These are phyloP conservation scores for Microcera coccophila DNA, from an alignment of 2,329 filamentous ascomycete genomes.

Conservation along the genomic window DNA sequence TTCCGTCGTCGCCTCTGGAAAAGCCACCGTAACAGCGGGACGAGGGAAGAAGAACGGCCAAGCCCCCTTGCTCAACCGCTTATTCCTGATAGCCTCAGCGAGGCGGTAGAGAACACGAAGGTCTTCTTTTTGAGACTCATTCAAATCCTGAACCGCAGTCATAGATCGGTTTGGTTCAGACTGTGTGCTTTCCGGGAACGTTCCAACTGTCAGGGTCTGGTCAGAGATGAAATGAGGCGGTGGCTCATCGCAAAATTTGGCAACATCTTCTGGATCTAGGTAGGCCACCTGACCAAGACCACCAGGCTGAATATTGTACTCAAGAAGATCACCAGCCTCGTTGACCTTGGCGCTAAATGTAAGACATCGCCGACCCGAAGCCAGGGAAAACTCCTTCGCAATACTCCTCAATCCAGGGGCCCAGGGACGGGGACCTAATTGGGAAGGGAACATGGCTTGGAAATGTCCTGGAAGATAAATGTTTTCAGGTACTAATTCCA, in stretches of 20 bases:
- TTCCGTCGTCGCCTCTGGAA: constrained; percentile 32
- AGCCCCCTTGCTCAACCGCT: constrained; percentile 45
- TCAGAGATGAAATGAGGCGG: constrained; percentile 16
- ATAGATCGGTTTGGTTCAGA: constrained; percentile 39
- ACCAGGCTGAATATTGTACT: constrained; percentile 52
- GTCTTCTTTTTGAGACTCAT: constrained; percentile 40
- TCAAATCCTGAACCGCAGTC: constrained; percentile 41
- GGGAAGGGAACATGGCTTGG: constrained; percentile 53
- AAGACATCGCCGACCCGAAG: constrained; percentile 47
- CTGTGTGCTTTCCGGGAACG: constrained; percentile 13
- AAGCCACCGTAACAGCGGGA: constrained; percentile 42
- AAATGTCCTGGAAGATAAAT: constrained; percentile 57
- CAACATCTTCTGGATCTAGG: constrained; percentile 51
- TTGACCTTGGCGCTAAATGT: constrained; percentile 61
- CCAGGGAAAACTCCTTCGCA: constrained; percentile 54
- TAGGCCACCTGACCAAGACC: constrained; percentile 53
- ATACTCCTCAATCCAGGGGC: constrained; percentile 36
- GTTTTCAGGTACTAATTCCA: constrained; percentile 58
- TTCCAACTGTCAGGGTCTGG: constrained; percentile 30
- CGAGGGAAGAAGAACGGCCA: constrained; percentile 45
- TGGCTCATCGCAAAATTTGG: constrained; percentile 40
- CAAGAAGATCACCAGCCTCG: constrained; percentile 48
- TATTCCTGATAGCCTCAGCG: constrained; percentile 41
- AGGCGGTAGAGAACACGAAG: constrained; percentile 47
- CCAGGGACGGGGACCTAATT: constrained; percentile 28